Evolutionary conservation across 176 grass and related monocot genomes (phyloP).

Genomic region (Metroxylon sagu): DNA sequence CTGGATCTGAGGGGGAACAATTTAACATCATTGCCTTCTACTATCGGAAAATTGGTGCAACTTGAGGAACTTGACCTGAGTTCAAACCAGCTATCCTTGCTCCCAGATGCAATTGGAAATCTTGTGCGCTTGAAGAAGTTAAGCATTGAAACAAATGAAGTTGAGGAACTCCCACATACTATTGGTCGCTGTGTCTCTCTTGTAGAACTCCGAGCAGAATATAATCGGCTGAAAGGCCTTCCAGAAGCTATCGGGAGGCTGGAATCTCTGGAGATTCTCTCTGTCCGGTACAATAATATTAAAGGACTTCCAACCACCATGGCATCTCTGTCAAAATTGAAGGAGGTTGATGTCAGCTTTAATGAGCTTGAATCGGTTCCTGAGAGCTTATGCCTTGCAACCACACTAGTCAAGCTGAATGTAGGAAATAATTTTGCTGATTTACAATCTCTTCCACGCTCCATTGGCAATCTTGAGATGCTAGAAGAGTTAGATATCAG

Average conservation of each 20-base stretch:
- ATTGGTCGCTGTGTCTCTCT: slow-evolving; percentile 77
- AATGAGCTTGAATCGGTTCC: slow-evolving; percentile 89
- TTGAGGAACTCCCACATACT: slow-evolving; percentile 91
- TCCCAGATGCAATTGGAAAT: slow-evolving; percentile 75
- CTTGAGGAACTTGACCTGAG: slow-evolving; percentile 91
- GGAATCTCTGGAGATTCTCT: slow-evolving; percentile 71
- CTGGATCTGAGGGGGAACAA: slow-evolving; percentile 79
- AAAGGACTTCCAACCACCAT: slow-evolving; percentile 94
- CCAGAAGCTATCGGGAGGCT: slow-evolving; percentile 94
- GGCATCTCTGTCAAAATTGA: slow-evolving; percentile 80
- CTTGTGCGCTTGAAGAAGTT: slow-evolving; percentile 70
- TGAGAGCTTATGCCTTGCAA: slow-evolving; percentile 85
- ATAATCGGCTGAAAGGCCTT: slow-evolving; percentile 85
- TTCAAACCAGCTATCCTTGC: slow-evolving; percentile 48
- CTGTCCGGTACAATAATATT: slow-evolving; percentile 85
- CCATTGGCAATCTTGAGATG: slow-evolving; percentile 96
- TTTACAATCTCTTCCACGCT: slow-evolving; percentile 66
- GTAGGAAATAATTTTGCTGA: slow-evolving; percentile 91
- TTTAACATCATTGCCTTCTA: slow-evolving; percentile 49
- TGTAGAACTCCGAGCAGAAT: slow-evolving; percentile 61
- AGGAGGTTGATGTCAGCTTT: slow-evolving; percentile 89
- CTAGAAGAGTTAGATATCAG: slow-evolving; percentile 96
- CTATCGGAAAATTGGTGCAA: slow-evolving; percentile 54
- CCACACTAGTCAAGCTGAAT: slow-evolving; percentile 86
- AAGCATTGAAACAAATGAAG: slow-evolving; percentile 60